Evolutionary conservation across 1,284 basidiomycete species (phyloP), one percentile per base, ranked within the genome.

Genomic region (Papiliotrema laurentii): DNA sequence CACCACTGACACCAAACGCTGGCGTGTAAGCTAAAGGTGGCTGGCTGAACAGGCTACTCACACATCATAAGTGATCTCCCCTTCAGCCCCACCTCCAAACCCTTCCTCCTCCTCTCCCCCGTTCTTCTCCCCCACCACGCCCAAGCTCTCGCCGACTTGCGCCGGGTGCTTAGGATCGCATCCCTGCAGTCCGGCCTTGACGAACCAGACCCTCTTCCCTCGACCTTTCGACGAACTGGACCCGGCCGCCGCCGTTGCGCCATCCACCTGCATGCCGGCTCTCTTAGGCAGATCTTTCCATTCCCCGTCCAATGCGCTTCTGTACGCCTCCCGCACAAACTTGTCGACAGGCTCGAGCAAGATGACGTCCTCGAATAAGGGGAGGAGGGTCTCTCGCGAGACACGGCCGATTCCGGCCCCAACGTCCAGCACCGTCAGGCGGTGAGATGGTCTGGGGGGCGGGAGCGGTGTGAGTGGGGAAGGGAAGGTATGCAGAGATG

Each of bases 1-100:
- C 90, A 93, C 92, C 92, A 96, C 69, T 96, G 92, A 63, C 89
- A 89, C 92, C 89, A 91, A 50, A 93, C 80, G 2, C 72, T 74
- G 47, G 3, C 31, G 33, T 54, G n/a, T n/a, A n/a, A n/a, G n/a
- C n/a, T n/a, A n/a, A n/a, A n/a, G n/a, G n/a, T n/a, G n/a, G n/a
- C n/a, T n/a, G n/a, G 28, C 31, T n/a, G 3, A 48, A n/a, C n/a
- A n/a, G n/a, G n/a, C 25, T 11, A 71, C 71, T 64, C 56, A 75
- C 62, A 61, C 63, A 52, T 74, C 70, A 37, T 71, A 72, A 2
- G 60, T 56, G 34, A 69, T 53, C 22, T 65, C 69, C 30, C 53
- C 42, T 5, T 59, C 68, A n/a, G n/a, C n/a, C n/a, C n/a, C n/a
- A 18, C 49, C 50, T 0, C 69, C 69, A 9, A 63, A 56, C 7